A percentile compares a stretch with the other conserved stretches of the same genome.
phyloP scores from a whole-genome alignment of 208 protist species.

The Leishmania tarentolae region DNA sequence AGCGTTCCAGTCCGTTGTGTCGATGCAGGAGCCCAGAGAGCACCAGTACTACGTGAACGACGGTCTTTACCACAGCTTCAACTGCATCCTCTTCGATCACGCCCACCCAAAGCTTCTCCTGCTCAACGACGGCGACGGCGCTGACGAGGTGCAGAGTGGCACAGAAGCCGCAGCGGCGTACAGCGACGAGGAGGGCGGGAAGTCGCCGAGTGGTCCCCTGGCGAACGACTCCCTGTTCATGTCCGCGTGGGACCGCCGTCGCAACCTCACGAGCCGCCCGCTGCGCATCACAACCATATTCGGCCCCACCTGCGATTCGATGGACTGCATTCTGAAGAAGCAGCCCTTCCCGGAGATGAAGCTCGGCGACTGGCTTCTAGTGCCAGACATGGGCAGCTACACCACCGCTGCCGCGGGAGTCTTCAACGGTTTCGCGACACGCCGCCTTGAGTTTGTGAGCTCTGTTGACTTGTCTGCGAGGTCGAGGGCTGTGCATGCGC shows the following conservation, averaged over 20 bases:
- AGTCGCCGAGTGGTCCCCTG: conserved; percentile 13
- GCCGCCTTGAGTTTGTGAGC: conserved; percentile 47
- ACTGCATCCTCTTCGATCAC: conserved; percentile 88
- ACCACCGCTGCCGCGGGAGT: conserved; percentile 67
- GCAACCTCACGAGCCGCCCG: conserved; percentile 24
- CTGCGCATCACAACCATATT: conserved; percentile 74
- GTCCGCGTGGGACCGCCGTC: conserved; percentile 28
- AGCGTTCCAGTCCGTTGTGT: conserved; percentile 23
- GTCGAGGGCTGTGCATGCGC: neutral
- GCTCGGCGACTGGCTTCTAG: conserved; percentile 85
- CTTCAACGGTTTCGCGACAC: conserved; percentile 88
- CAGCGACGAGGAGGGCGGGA: conserved; percentile 26
- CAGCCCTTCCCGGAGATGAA: conserved; percentile 72
- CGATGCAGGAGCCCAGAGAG: conserved; percentile 37
- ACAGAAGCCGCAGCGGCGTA: neutral
- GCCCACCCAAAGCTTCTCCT: conserved; percentile 54
- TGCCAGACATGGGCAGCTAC: conserved; percentile 86
- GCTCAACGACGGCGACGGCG: conserved; percentile 43
- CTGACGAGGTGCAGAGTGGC: conserved; percentile 5
- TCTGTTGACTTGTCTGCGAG: conserved; percentile 35
- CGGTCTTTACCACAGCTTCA: conserved; percentile 87
- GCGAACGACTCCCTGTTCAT: conserved; percentile 23
- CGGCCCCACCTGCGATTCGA: conserved; percentile 85
- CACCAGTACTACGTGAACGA: conserved; percentile 89
- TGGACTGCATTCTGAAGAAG: conserved; percentile 81